phyloP scores from a whole-genome alignment of 169 alveolate species.

The Plasmodium sp. region DNA sequence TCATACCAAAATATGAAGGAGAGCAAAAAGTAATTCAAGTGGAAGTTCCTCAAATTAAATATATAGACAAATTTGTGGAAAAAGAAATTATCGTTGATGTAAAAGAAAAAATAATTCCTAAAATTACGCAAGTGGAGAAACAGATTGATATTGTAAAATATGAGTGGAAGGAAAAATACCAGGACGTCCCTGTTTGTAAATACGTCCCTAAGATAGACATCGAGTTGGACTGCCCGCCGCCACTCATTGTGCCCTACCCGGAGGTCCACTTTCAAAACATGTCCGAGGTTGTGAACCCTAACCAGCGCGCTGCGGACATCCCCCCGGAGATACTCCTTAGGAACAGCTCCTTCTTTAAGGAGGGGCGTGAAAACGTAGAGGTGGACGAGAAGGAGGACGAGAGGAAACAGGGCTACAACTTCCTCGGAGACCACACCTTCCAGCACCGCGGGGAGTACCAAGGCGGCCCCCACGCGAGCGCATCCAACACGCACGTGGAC shows the following conservation, averaged over 20 bases:
- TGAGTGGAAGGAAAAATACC: slow-evolving; percentile 88
- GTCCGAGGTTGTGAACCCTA: slow-evolving; percentile 60
- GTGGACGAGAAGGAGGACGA: not conserved
- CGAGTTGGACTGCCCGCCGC: slow-evolving; percentile 90
- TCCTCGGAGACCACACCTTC: not conserved
- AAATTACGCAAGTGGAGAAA: slow-evolving; percentile 87
- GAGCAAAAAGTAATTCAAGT: slow-evolving; percentile 88
- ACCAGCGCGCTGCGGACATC: slow-evolving; percentile 51
- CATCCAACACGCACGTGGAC: slow-evolving; percentile 36
- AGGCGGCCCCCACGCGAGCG: not conserved
- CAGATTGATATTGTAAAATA: slow-evolving; percentile 88
- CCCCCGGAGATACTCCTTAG: slow-evolving; percentile 54
- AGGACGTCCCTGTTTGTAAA: slow-evolving; percentile 89
- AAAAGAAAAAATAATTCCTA: slow-evolving; percentile 88
- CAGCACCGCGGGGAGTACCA: not conserved
- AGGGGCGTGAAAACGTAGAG: not conserved
- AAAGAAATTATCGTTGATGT: slow-evolving; percentile 90
- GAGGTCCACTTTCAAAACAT: slow-evolving; percentile 80
- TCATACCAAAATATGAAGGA: slow-evolving; percentile 89
- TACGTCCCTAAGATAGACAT: slow-evolving; percentile 90
- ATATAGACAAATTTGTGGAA: slow-evolving; percentile 86
- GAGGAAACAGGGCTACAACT: not conserved
- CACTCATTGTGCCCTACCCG: slow-evolving; percentile 88
- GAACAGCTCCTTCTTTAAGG: slow-evolving; percentile 37
- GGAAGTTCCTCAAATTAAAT: slow-evolving; percentile 88